Conservation (phyloP, 2,329 filamentous ascomycete species). For the Colletotrichum incanum region DNA sequence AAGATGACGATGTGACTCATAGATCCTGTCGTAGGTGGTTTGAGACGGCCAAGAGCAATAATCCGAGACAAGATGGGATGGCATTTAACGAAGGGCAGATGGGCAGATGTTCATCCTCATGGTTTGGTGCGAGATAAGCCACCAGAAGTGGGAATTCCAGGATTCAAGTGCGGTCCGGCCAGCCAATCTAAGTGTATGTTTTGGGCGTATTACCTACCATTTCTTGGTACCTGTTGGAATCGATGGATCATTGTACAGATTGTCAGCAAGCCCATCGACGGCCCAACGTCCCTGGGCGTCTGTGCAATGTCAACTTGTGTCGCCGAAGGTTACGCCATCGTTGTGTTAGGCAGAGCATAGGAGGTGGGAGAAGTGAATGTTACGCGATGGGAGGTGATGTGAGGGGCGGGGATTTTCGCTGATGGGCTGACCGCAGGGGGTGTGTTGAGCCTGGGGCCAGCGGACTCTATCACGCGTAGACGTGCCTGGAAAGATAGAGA, state of each 20-base stretch:
- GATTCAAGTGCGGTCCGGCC: not conserved
- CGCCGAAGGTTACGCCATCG: conserved; percentile 31
- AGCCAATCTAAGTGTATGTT: conserved; percentile 16
- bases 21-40: not conserved
- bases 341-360: conserved; percentile 17
- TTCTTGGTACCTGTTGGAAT: not conserved
- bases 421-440: conserved; percentile 31
- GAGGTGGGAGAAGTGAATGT: conserved; percentile 13
- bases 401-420: conserved; percentile 16
- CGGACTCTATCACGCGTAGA: conserved; percentile 34
- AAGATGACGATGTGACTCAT: not conserved
- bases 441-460: conserved; percentile 20
- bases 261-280: not conserved
- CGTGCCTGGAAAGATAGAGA: conserved; percentile 38
- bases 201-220: conserved; percentile 25
- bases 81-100: conserved; percentile 15
- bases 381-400: conserved; percentile 14
- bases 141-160: conserved; percentile 12
- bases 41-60: conserved; percentile 13
- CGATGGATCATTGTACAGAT: not conserved
- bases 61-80: conserved; percentile 33
- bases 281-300: conserved; percentile 6
- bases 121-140: conserved; percentile 33
- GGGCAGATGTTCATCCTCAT: conserved; percentile 1
- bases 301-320: conserved; percentile 26